These are phyloP conservation scores for Thermoascus crustaceus DNA, from an alignment of 2,329 filamentous ascomycete genomes.

Conservation along the genomic window DNA sequence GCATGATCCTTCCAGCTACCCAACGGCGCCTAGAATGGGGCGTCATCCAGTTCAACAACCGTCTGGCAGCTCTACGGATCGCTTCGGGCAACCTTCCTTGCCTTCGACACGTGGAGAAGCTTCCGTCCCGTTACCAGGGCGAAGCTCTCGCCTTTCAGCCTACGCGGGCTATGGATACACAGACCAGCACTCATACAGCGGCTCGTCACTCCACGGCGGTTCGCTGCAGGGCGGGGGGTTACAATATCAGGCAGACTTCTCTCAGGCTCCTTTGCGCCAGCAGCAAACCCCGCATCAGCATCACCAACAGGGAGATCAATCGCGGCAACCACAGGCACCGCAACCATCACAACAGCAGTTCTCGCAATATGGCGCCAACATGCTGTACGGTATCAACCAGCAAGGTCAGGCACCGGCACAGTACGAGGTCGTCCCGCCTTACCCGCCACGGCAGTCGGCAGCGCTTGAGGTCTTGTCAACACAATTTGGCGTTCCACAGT, in stretches of 20 bases:
- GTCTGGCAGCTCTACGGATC: conserved; percentile 41
- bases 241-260: conserved; percentile 60
- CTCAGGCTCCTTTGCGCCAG: conserved; percentile 35
- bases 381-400: conserved; percentile 74
- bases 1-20: conserved; percentile 62
- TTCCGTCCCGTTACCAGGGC: conserved; percentile 26
- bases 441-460: conserved; percentile 66
- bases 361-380: conserved; percentile 51
- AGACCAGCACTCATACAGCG: conserved; percentile 47
- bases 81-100: conserved; percentile 26
- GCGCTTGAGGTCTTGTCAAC: conserved; percentile 67
- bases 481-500: conserved; percentile 62
- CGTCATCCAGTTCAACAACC: conserved; percentile 46
- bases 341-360: conserved; percentile 37
- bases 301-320: conserved; percentile 35
- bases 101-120: conserved; percentile 27
- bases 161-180: conserved; percentile 47
- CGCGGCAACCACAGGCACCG: conserved; percentile 42
- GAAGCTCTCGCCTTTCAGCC: conserved; percentile 27
- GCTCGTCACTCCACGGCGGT: conserved; percentile 42
- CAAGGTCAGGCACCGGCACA: conserved; percentile 51
- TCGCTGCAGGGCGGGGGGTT: conserved; percentile 47
- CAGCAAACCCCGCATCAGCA: conserved; percentile 17
- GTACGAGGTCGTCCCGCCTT: conserved; percentile 70
- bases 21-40: conserved; percentile 35